These are phyloP conservation scores for Microbotryum scabiosae DNA, from an alignment of 1,284 basidiomycete species.

Conservation along the genomic window DNA sequence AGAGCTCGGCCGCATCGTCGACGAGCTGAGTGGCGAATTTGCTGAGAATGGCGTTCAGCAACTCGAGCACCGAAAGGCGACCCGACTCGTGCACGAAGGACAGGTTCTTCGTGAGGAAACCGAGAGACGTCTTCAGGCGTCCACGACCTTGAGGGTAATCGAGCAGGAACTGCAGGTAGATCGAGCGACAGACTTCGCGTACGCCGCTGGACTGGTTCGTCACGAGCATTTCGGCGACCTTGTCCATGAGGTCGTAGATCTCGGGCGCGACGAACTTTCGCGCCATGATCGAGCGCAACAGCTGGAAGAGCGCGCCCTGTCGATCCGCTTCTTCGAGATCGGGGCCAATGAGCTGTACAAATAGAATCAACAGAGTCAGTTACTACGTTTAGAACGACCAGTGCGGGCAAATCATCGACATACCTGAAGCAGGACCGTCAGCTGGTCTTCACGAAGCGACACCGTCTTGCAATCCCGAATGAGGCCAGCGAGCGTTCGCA, in stretches of 20 bases:
- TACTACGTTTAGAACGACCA: no score
- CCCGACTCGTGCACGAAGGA: conserved; percentile 87
- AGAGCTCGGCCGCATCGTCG: conserved; percentile 72
- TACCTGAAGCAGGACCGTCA: conserved; percentile 57
- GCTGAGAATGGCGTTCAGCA: conserved; percentile 68
- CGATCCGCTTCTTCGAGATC: conserved; percentile 91
- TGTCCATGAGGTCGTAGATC: conserved; percentile 95
- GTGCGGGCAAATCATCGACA: not conserved
- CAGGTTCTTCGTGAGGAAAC: conserved; percentile 87
- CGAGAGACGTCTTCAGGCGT: conserved; percentile 76
- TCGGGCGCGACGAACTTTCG: conserved; percentile 90
- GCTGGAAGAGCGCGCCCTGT: conserved; percentile 76
- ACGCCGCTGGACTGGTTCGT: conserved; percentile 85
- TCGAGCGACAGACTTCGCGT: conserved; percentile 80
- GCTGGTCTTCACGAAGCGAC: conserved; percentile 78
- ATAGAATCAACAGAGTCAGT: not conserved
- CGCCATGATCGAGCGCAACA: conserved; percentile 84
- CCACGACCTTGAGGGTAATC: conserved; percentile 97
- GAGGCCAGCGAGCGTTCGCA: conserved; percentile 77
- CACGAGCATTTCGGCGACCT: conserved; percentile 87
- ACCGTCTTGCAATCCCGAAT: conserved; percentile 74
- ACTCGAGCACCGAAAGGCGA: conserved; percentile 81
- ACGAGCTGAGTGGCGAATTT: conserved; percentile 78
- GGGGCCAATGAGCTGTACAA: conserved; percentile 69
- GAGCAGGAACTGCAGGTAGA: conserved; percentile 87